phyloP scores from a whole-genome alignment of 345 rosid species.

The Brassica cretica region DNA sequence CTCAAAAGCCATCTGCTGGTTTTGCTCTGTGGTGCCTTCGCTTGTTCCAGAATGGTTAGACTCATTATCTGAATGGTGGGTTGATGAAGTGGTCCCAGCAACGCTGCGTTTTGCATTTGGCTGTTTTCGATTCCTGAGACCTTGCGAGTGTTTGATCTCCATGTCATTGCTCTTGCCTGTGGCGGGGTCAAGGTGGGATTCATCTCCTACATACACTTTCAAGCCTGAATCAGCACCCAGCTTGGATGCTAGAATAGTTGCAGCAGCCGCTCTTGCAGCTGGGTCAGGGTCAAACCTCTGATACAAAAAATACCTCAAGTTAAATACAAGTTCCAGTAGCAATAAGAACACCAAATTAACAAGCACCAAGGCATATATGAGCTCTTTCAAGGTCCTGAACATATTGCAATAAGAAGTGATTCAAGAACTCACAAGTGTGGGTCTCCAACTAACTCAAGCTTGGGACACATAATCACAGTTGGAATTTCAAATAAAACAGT shows the following conservation, averaged over 20 bases:
- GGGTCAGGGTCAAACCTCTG: constrained; percentile 97
- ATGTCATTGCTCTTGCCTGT: constrained; percentile 57
- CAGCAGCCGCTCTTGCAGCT: constrained; percentile 98
- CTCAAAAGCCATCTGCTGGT: constrained; percentile 58
- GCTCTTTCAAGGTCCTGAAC: background rate
- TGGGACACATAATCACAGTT: background rate
- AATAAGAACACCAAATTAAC: background rate
- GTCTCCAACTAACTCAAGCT: constrained; percentile 1
- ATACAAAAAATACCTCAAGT: constrained; percentile 27
- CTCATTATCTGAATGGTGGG: constrained; percentile 45
- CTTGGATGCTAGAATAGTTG: constrained; percentile 89
- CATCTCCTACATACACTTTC: constrained; percentile 67
- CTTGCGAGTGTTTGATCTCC: constrained; percentile 54
- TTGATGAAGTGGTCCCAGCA: constrained; percentile 43
- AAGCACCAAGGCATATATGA: background rate
- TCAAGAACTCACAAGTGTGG: background rate
- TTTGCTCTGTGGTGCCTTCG: constrained; percentile 48
- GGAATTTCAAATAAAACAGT: background rate
- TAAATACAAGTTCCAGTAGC: background rate
- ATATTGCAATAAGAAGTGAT: background rate
- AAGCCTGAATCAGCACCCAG: constrained; percentile 92
- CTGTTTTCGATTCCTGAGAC: constrained; percentile 72
- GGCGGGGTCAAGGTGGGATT: constrained; percentile 43
- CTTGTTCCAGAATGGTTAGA: constrained; percentile 38
- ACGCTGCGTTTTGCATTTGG: constrained; percentile 45